phyloP scores from a whole-genome alignment of 1,139 yeast genomes.

The Neolecta irregularis region DNA sequence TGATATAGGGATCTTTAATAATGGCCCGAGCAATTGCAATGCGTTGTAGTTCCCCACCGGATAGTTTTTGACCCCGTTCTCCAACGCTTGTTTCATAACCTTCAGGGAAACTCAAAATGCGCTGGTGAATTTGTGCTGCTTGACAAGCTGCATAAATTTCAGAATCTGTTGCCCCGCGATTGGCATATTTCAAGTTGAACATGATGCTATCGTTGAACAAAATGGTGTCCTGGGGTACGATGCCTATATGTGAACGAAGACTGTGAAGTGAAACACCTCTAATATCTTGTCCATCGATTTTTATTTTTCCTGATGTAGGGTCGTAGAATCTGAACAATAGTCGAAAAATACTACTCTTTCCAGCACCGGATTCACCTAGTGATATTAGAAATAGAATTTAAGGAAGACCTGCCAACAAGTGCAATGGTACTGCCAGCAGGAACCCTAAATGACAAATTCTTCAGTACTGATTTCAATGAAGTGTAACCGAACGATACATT shows the following conservation, averaged over 20 bases:
- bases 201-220: conserved; percentile 51
- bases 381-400: conserved; percentile 3
- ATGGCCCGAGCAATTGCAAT: conserved; percentile 81
- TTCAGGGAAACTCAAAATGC: conserved; percentile 55
- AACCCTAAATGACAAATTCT: conserved; percentile 65
- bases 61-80: conserved; percentile 94
- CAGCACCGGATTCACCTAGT: conserved; percentile 16
- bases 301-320: conserved; percentile 55
- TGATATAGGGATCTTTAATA: conserved; percentile 44
- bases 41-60: conserved; percentile 96
- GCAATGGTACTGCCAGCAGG: conserved; percentile 31
- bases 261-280: conserved; percentile 58
- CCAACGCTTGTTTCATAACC: conserved; percentile 87
- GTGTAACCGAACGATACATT: conserved; percentile 89
- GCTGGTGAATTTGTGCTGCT: conserved; percentile 43
- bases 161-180: conserved; percentile 42
- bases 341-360: conserved; percentile 69
- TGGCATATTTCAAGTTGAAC: conserved; percentile 80
- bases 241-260: conserved; percentile 60
- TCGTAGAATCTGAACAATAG: conserved; percentile 83
- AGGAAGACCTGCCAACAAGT: conserved; percentile 38
- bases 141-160: conserved; percentile 52
- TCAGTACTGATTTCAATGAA: conserved; percentile 70
- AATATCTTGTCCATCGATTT: conserved; percentile 81
- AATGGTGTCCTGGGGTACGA: conserved; percentile 73